Evolutionary conservation across 2,329 filamentous ascomycete genomes (phyloP), one percentile per base, ranked within the genome.

Genomic region (Apiospora hydei): DNA sequence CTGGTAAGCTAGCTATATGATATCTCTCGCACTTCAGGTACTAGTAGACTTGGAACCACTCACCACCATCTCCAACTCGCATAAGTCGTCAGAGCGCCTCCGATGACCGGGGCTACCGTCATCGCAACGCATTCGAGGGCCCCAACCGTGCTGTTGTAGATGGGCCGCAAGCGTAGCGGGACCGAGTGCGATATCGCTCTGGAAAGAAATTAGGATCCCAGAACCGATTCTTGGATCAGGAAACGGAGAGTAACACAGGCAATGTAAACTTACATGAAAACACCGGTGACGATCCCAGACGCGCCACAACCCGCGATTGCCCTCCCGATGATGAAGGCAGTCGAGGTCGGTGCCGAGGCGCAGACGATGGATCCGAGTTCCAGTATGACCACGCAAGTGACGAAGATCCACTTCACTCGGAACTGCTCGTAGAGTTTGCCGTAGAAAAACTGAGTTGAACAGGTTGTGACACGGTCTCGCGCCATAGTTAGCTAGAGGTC

Each of bases 321-420:
- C 21, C 83, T 79, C 5, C 84, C 83, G 47, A 84, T 34, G 41
- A 85, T 84, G 69, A 85, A 82, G 18, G 80, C 80, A n/a, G 80
- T 74, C 3, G 82, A 83, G 71, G 71, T 82, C 16, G 82, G 82
- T 18, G 83, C 83, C 0, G 82, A 80, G 14, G 82, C 83, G 72
- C 83, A 85, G 47, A 85, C 73, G 38, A 81, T 79, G 6, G 81
- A 84, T 1, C 83, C 83, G 57, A 82, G 72, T 76, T 83, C 82
- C 72, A 83, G 83, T 24, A 83, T 75, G 26, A 78, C n/a, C 43
- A 83, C 77, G 46, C 78, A 75, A 18, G 71, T 44, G 24, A 82
- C 73, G 70, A 81, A 82, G 69, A 78, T 74, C n/a, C 68, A 66
- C 71, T 83, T 83, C 72, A 84, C 75, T 61, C 78, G 78, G 75